Conservation (phyloP, 2,329 filamentous ascomycete species). For the Alternaria rosae region DNA sequence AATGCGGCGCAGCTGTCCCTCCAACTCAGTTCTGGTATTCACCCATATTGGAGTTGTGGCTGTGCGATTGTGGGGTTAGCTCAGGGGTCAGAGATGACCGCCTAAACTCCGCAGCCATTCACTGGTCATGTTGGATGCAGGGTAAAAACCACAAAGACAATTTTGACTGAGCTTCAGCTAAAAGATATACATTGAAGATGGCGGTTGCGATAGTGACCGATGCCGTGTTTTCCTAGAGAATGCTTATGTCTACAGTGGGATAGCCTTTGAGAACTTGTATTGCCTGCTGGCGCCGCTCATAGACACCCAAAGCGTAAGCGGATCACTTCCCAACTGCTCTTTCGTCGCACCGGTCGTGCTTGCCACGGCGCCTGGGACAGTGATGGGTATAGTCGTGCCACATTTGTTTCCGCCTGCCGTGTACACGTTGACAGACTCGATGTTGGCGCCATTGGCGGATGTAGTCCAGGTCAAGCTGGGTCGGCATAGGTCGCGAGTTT, state of each 20-base stretch:
- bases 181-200: conserved; percentile 15
- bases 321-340: conserved; percentile 62
- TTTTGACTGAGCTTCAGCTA: neutral
- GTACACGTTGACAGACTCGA: conserved; percentile 60
- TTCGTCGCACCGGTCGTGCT: conserved; percentile 54
- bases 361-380: conserved; percentile 57
- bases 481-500: conserved; percentile 61
- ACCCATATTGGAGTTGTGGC: conserved; percentile 16
- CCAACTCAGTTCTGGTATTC: neutral
- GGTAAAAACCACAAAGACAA: neutral
- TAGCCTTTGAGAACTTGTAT: conserved; percentile 41
- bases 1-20: neutral
- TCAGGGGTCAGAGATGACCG: neutral
- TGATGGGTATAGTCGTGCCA: conserved; percentile 61
- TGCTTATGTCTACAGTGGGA: conserved; percentile 30
- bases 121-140: neutral
- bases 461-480: conserved; percentile 59
- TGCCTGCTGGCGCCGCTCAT: conserved; percentile 47
- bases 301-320: conserved; percentile 50
- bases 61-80: conserved; percentile 3
- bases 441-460: conserved; percentile 52
- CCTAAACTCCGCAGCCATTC: neutral
- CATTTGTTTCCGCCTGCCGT: conserved; percentile 60
- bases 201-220: neutral
- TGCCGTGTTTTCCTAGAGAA: neutral